Percentiles rank a stretch among this genome's conserved stretches.
Evolutionary conservation across 1,139 yeast genomes (phyloP).

Genomic region (Entelexis sorbosivorans): DNA sequence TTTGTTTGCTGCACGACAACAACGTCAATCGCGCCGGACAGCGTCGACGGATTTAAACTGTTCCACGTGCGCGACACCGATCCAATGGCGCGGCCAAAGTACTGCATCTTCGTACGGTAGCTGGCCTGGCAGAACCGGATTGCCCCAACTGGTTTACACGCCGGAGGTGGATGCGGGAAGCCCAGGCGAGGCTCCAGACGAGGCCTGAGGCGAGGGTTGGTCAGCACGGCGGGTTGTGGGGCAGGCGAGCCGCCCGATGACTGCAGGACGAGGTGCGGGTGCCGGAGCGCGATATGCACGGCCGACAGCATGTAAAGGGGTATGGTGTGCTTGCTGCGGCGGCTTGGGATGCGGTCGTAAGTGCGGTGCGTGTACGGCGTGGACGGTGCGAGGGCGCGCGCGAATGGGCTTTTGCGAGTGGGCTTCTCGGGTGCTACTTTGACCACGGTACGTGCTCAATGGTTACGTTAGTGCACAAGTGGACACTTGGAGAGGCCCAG

Average conservation of each 20-base stretch:
- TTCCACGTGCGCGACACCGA: slow-evolving; percentile 96
- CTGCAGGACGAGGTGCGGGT: neutral
- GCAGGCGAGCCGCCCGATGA: neutral
- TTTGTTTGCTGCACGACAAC: slow-evolving; percentile 85
- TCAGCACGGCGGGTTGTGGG: slow-evolving; percentile 4
- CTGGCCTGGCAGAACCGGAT: neutral
- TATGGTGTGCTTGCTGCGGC: too few relatives aligned
- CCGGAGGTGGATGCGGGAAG: neutral
- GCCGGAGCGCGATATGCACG: neutral
- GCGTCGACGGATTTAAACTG: slow-evolving; percentile 88
- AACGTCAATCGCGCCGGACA: slow-evolving; percentile 94
- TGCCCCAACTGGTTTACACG: neutral
- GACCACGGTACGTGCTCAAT: too few relatives aligned
- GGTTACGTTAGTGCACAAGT: too few relatives aligned
- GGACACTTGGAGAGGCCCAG: too few relatives aligned
- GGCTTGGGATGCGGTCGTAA: too few relatives aligned
- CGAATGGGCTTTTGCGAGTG: too few relatives aligned
- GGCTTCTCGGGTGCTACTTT: too few relatives aligned
- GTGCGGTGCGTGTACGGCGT: too few relatives aligned
- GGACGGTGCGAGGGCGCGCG: too few relatives aligned
- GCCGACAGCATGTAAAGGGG: neutral
- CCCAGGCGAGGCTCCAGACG: neutral
- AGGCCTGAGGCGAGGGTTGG: slow-evolving; percentile 1
- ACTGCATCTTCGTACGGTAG: slow-evolving; percentile 50
- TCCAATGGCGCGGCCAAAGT: slow-evolving; percentile 91